Evolutionary conservation across 2,329 filamentous ascomycete genomes (phyloP), one percentile per base, ranked within the genome.

Genomic region (Venturia aucupariae): DNA sequence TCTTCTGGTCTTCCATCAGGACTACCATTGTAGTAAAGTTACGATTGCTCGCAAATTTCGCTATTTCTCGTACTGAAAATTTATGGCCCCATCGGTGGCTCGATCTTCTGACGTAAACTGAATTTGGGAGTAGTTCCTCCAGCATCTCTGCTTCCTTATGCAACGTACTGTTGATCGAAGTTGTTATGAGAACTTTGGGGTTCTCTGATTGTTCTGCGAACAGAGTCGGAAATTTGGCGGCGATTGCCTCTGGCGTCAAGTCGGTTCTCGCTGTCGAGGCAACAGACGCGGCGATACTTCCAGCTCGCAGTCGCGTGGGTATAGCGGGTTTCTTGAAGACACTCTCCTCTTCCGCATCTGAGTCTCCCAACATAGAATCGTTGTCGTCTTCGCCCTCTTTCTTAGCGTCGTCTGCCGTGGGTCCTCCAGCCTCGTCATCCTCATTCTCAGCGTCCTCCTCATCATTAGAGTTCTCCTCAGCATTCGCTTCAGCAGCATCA

Each of bases 141-240:
- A 65, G 94, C 93, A 78, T 97, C 95, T 66, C 97, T 79, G 11
- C 84, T 83, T 66, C 88, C 90, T 51, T 51, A 80, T 99, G 93
- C 15, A 97, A 84, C 1, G 88, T 93, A 15, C 90, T 91, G 78
- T 96, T 92, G 71, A 97, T 82, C 15, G 87, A 90, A 8, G 94
- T 97, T 0, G 94, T 99, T 72, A 99, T 84, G 46, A 99, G 86
- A 68, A 97, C 86, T 77, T 97, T 96, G 62, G 94, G 92, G 39
- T 77, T 66, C 77, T 76, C 64, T 80, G 82, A 60, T 80, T 84
- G 41, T 81, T 71, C 67, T 38, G 84, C 69, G 76, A 86, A 88
- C 30, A 87, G 78, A 7, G 78, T 75, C 3, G 83, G 85, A 71
- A 86, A 88, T 73, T 84, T 85, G 54, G 82, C 78, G 48, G 82